Evolutionary conservation across 257 asterid genomes (phyloP), one percentile per base, ranked within the genome.

Genomic region (Paraleonurus japonicus): DNA sequence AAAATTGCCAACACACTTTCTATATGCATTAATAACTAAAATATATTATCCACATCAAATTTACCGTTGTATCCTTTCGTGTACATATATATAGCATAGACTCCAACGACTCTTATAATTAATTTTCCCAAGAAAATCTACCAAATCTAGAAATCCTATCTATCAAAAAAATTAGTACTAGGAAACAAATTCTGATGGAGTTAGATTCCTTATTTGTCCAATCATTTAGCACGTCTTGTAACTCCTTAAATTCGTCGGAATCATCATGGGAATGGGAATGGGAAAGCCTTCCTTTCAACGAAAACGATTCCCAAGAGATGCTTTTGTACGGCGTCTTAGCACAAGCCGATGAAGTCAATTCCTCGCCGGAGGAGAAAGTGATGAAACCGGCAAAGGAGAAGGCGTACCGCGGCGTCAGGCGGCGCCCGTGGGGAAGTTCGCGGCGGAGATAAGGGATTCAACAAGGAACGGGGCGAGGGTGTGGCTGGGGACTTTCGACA

Each of bases 341-440:
- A 80, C 73, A 55, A 83, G 76, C 41, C 53, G 85, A 80, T 0
- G 87, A 85, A 20, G 88, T 83, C 10, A 81, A 65, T 16, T 85
- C 94, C 0, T 50, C 13, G 2, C 20, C 79, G 8, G 75, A 57
- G 16, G 22, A n/a, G n/a, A n/a, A n/a, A n/a, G n/a, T 2, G 0
- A 23, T 5, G 4, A 24, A 28, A 0, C 50, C 86, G 47, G n/a
- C 20, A 2, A 66, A 69, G 69, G 86, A 80, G 28, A 84, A 78
- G 70, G 54, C 97, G 4, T 90, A 66, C 51, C 80, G 97, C 32
- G 97, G 97, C 23, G 96, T 90, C 4, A 70, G 96, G 76, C 76
- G 86, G 84, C 82, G 95, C 68, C 95, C 96, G 3, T 90, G 96
- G 96, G 96, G 70, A 90, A 90, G 69, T 90, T 86, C 51, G 96